Base-by-base conservation (phyloP, 768 basidiomycete genomes). In the Russula olivacea region DNA sequence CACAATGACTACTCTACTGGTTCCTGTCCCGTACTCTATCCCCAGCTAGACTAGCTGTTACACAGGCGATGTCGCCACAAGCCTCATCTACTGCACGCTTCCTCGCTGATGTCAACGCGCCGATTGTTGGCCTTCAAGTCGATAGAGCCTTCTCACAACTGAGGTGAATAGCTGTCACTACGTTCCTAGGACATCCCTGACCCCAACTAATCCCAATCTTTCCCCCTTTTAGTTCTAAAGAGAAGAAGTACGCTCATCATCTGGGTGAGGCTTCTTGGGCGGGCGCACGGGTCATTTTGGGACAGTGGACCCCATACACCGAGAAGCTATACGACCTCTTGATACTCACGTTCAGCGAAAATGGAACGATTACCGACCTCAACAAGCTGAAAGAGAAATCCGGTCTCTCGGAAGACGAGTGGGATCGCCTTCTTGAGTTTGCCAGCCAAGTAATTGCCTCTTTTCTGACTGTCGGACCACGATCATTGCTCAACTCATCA, bases 251-350 rank as follows among this genome's bases (percentile, higher is more conserved):
- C 69, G 81, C 87, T 2, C 89, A 93, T 73, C 85, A 81, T 69
- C 55, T 91, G 15, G 81, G 79, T 21, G 70, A 82, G 66, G 91
- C 91, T 7, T 84, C 85, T 1, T 94, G 92, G 92, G 88, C 88
- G 0, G 92, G 92, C 32, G 88, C 83, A 55, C 80, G 88, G 45
- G 88, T 94, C 74, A 88, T 92, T 59, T 88, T 91, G 76, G 86
- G 78, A 50, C 91, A 93, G 76, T 91, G 88, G 88, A 89, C 91
- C 0, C 78, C 84, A 0, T 81, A 88, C 66, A 88, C 88, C 5
- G 71, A 76, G 66, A 78, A 78, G 70, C 79, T 91, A 51, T 87
- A 87, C 69, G 87, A 90, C 74, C 79, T 91, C 9, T 74, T 92
- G 69, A 83, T 88, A 69, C 73, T 83, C 55, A 83, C 79, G 0